These are phyloP conservation scores for Nemania sp. DNA, from an alignment of 2,329 filamentous ascomycete genomes.

Conservation along the genomic window DNA sequence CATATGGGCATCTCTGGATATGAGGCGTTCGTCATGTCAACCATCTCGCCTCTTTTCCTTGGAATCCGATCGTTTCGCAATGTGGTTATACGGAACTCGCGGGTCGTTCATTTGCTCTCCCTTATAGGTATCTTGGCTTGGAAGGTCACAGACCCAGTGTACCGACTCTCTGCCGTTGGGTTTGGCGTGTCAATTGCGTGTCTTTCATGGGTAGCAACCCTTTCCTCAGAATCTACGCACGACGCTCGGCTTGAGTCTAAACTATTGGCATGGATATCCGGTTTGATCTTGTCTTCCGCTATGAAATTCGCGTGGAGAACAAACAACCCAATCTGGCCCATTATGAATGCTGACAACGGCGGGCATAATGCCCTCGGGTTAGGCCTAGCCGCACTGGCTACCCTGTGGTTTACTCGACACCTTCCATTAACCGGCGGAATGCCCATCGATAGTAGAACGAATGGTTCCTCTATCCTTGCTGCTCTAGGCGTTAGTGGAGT, in stretches of 20 bases:
- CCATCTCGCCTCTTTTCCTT: constrained; percentile 83
- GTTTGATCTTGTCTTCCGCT: constrained; percentile 85
- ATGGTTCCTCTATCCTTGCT: constrained; percentile 77
- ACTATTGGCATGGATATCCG: constrained; percentile 82
- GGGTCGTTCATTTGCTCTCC: constrained; percentile 79
- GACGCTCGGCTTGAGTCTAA: constrained; percentile 82
- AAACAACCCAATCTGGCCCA: constrained; percentile 97
- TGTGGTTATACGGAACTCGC: constrained; percentile 75
- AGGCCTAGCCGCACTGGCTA: constrained; percentile 78
- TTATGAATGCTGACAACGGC: constrained; percentile 89
- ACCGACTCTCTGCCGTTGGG: constrained; percentile 82
- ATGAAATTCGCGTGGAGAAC: constrained; percentile 94
- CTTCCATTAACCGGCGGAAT: constrained; percentile 61
- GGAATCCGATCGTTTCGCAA: constrained; percentile 76
- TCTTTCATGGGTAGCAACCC: constrained; percentile 84
- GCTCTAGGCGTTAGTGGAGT: constrained; percentile 84
- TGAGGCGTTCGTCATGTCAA: constrained; percentile 88
- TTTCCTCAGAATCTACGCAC: constrained; percentile 81
- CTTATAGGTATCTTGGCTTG: constrained; percentile 84
- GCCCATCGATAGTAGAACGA: constrained; percentile 55
- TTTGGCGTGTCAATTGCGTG: constrained; percentile 85
- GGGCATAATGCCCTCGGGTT: constrained; percentile 92
- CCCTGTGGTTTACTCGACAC: constrained; percentile 79
- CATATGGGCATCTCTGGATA: constrained; percentile 99
- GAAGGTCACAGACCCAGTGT: constrained; percentile 76